Evolutionary conservation across 2,329 filamentous ascomycete species (phyloP).

Genomic region (Neopestalotiopsis sp.): DNA sequence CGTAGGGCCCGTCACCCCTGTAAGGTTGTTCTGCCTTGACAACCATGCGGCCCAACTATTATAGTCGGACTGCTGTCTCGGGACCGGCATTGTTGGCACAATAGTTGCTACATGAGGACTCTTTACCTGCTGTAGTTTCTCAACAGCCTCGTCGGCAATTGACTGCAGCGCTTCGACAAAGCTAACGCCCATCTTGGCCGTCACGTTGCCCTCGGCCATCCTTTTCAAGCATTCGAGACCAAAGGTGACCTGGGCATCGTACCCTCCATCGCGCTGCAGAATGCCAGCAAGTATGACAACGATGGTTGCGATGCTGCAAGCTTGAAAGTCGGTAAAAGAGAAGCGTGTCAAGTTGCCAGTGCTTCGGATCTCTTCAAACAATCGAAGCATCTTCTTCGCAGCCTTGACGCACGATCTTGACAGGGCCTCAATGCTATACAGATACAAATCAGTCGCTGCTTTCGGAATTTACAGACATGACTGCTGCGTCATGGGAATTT

Average conservation of each 20-base stretch:
- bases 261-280: conserved; percentile 38
- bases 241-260: conserved; percentile 35
- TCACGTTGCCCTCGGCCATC: conserved; percentile 41
- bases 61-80: conserved; percentile 10
- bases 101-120: too few relatives aligned
- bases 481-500: too few relatives aligned
- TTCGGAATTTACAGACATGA: too few relatives aligned
- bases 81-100: conserved; percentile 20
- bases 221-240: conserved; percentile 37
- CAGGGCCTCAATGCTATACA: conserved; percentile 23
- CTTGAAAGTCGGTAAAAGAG: conserved; percentile 46
- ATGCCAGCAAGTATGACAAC: conserved; percentile 41
- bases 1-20: neutral
- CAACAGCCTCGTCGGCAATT: conserved; percentile 33
- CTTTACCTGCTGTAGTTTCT: conserved; percentile 20
- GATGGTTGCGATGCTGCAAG: conserved; percentile 44
- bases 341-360: conserved; percentile 40
- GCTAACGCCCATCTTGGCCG: conserved; percentile 33
- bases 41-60: conserved; percentile 18
- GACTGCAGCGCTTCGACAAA: conserved; percentile 35
- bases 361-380: conserved; percentile 36
- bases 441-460: neutral
- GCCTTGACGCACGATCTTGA: conserved; percentile 37
- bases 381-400: conserved; percentile 36
- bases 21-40: conserved; percentile 7